Evolutionary conservation across 1,284 basidiomycete genomes (phyloP), one percentile per base, ranked within the genome.

Genomic region (Irpex lacteus): DNA sequence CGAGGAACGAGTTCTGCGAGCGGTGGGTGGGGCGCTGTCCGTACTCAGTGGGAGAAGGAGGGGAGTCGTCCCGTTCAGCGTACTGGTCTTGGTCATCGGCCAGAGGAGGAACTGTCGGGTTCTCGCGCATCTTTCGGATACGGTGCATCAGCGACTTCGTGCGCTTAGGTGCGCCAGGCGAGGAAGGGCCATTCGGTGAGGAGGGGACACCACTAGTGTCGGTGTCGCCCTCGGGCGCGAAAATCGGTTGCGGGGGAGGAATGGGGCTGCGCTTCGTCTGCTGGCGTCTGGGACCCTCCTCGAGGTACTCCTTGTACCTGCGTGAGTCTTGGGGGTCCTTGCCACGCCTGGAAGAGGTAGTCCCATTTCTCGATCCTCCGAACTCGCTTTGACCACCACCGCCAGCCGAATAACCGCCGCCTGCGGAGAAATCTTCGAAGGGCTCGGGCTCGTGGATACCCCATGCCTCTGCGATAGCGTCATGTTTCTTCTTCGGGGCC

Each of bases 391-490:
- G 60, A 0, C 59, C 62, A 21, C 60, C 63, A 0, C 59, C 62
- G 15, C 60, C 63, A 32, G 54, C 54, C 26, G 69, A 66, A 38
- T 66, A 68, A 34, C 84, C 84, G 65, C 87, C 85, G n/a, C 88
- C 90, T 7, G 91, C 91, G 66, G 86, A 91, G 72, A 94, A 94
- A 71, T 94, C 92, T 72, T 94, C 91, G 70, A 85, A 94, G 1
- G 92, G 92, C 73, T 94, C 92, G 9, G 91, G 92, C 71, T 94
- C 92, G 71, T 93, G 91, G 57, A 92, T 91, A 44, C 92, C 92
- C 91, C 92, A 94, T 0, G 92, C 92, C 76, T 93, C 91, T 56
- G 90, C 90, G 65, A 92, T 87, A 56, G 88, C 89, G 69, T 93
- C 90, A 32, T 91, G 86, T 70, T 90, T 89, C 76, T 88, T 89